phyloP scores from a whole-genome alignment of 225 moss, liverwort and hornwort genomes.

The Marchantia polymorpha region DNA sequence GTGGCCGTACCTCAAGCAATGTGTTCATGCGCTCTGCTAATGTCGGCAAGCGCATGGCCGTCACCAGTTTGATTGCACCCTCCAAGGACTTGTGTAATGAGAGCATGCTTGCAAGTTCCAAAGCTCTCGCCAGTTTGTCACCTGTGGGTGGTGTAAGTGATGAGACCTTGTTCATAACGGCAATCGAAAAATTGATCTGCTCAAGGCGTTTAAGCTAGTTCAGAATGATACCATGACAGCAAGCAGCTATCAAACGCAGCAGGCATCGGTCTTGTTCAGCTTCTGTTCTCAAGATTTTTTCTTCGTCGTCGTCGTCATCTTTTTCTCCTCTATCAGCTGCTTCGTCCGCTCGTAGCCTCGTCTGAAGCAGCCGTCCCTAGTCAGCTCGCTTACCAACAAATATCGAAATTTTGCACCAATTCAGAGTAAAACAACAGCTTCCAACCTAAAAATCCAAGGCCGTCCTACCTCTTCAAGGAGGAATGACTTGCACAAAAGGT shows the following conservation, averaged over 20 bases:
- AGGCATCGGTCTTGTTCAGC: constrained; percentile 89
- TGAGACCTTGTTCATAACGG: background rate
- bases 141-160: constrained; percentile 42
- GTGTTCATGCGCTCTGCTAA: constrained; percentile 77
- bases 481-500: constrained; percentile 61
- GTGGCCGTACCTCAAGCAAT: constrained; percentile 64
- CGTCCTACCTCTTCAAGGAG: constrained; percentile 64
- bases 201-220: background rate
- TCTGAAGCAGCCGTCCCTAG: constrained; percentile 37
- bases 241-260: constrained; percentile 78
- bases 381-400: background rate
- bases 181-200: too few relatives aligned
- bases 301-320: constrained; percentile 66
- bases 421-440: background rate
- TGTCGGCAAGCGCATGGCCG: constrained; percentile 75
- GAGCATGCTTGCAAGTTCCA: constrained; percentile 79
- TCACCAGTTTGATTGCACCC: constrained; percentile 85
- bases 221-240: constrained; percentile 67
- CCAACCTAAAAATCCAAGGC: background rate
- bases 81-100: constrained; percentile 87
- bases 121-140: constrained; percentile 83
- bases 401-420: background rate
- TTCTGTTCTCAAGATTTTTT: constrained; percentile 67
- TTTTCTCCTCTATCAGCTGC: constrained; percentile 50
- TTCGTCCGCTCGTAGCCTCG: constrained; percentile 59